phyloP scores from a whole-genome alignment of 1,284 basidiomycete genomes.

The Apiotrichum mycotoxinovorans region DNA sequence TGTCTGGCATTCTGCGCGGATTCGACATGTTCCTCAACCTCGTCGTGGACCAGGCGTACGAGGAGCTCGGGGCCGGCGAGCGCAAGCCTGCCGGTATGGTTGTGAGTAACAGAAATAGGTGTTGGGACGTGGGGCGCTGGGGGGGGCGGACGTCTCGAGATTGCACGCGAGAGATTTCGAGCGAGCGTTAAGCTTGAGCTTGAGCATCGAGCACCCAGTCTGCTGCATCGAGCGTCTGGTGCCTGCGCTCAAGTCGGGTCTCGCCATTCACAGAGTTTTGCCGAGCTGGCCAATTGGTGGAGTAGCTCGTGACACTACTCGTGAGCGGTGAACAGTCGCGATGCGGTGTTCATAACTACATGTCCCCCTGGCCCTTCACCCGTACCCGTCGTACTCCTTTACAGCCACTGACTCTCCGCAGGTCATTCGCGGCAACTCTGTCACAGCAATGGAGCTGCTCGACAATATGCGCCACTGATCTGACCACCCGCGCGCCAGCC shows the following conservation, averaged over 20 bases:
- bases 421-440: constrained; percentile 93
- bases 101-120: constrained; percentile 56
- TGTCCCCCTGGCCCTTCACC: not conserved
- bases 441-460: constrained; percentile 62
- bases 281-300: too few relatives aligned
- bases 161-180: too few relatives aligned
- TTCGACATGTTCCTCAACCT: constrained; percentile 99
- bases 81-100: constrained; percentile 85
- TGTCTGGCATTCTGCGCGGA: constrained; percentile 91
- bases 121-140: not conserved
- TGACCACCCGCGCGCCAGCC: too few relatives aligned
- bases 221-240: too few relatives aligned
- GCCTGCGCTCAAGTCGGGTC: too few relatives aligned
- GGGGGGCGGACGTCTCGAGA: not conserved
- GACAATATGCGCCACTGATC: constrained; percentile 39
- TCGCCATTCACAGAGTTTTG: too few relatives aligned
- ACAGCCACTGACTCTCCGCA: constrained; percentile 44
- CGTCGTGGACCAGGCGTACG: constrained; percentile 90
- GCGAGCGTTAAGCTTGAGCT: too few relatives aligned
- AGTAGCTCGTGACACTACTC: too few relatives aligned
- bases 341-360: too few relatives aligned
- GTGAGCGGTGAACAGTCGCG: too few relatives aligned
- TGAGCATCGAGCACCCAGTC: too few relatives aligned
- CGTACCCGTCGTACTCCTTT: not conserved
- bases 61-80: constrained; percentile 85